Evolutionary conservation across 306 rosid genomes (phyloP), one percentile per base, ranked within the genome.

Genomic region (Vigna unguiculata): DNA sequence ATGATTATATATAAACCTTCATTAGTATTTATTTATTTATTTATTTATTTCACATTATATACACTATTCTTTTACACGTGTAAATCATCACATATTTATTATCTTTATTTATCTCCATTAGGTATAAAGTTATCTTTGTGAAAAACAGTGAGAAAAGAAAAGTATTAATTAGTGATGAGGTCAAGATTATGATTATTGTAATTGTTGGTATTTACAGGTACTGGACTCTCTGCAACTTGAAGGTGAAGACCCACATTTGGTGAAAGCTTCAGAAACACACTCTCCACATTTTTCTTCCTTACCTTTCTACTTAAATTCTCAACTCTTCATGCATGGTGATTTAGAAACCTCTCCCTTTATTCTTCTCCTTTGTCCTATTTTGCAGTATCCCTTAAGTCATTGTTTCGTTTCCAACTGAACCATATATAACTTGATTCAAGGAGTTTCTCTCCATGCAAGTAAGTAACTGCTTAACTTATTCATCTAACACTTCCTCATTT

Each of bases 231-330:
- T 43, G 64, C 83, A 77, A 79, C 91, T 89, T 93, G 89, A 72
- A 72, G 80, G 68, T 74, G 87, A 92, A 91, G 96, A 81, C 83
- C 90, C 87, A 83, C 79, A 89, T 85, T 89, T 84, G 98, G 96
- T 95, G 83, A 85, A 85, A 94, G 51, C 91, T 94, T 95, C 87
- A 77, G 5, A 80, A 75, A 78, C 86, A 92, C 96, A 80, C 85
- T 47, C 82, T 74, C 63, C 69, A 41, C 64, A 47, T 80, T 83
- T 75, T 73, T 58, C 83, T 82, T 71, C 82, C 24, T 61, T 58
- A 62, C 47, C 69, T 49, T 40, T 15, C 22, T 72, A 68, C 85
- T 83, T 94, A 84, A 82, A 90, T 79, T 78, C 88, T 78, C 80
- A 68, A 58, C 62, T 83, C 77, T 87, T 75, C 84, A 79, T 86